Conservation (phyloP, 2,329 filamentous ascomycete species). For the Fusarium sp. region DNA sequence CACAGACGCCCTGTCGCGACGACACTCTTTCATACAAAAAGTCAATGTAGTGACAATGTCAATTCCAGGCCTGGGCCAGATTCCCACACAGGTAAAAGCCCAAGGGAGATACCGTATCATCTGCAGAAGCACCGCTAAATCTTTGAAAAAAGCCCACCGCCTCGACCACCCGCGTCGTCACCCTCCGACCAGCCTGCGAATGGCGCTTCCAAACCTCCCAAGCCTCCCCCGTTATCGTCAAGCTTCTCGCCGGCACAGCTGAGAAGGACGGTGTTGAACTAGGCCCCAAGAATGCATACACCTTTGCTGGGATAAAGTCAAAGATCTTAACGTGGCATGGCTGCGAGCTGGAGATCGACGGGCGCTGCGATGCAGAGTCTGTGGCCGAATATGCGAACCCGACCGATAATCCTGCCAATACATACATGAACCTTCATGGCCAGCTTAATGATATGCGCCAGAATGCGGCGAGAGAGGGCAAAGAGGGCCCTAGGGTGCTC, state of each 20-base stretch:
- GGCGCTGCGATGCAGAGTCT: slow-evolving; percentile 66
- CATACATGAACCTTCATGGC: slow-evolving; percentile 88
- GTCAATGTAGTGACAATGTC: slow-evolving; percentile 69
- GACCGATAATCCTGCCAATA: slow-evolving; percentile 84
- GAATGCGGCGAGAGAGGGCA: slow-evolving; percentile 62
- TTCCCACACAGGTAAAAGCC: slow-evolving; percentile 67
- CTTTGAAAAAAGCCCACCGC: slow-evolving; percentile 52
- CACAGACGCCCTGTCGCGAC: slow-evolving; percentile 29
- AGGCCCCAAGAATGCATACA: slow-evolving; percentile 82
- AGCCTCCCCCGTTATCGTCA: slow-evolving; percentile 59
- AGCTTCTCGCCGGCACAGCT: slow-evolving; percentile 84
- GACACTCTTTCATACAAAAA: slow-evolving; percentile 29
- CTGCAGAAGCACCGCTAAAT: not conserved
- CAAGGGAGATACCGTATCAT: fast-evolving
- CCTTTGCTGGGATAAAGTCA: slow-evolving; percentile 83
- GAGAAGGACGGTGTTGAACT: slow-evolving; percentile 97
- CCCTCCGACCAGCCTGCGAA: slow-evolving; percentile 75
- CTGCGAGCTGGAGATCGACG: slow-evolving; percentile 84
- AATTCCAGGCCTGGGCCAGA: slow-evolving; percentile 79
- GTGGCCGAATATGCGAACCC: slow-evolving; percentile 74
- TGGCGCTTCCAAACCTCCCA: slow-evolving; percentile 82
- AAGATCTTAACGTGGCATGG: slow-evolving; percentile 95
- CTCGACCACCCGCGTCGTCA: slow-evolving; percentile 61
- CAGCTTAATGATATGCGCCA: slow-evolving; percentile 81
- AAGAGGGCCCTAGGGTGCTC: slow-evolving; percentile 82